A percentile compares a stretch with the other conserved stretches of the same genome.
Conservation (phyloP, 192 early-diverging fungal genomes). For the Spizellomyces punctatus region DNA sequence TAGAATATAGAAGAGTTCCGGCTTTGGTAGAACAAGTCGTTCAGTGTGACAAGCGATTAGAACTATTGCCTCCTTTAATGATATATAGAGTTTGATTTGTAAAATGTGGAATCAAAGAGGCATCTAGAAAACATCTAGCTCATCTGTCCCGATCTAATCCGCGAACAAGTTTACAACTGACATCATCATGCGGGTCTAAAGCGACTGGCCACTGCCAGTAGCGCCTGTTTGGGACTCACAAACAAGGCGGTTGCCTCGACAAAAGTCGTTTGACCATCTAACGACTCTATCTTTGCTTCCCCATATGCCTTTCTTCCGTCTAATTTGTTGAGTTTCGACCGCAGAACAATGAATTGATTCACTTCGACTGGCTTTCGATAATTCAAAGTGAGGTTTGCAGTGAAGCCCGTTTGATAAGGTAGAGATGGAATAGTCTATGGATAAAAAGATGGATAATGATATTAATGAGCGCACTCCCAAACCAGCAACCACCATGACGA, state of each 20-base stretch:
- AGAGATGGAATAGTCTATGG: constrained; percentile 19
- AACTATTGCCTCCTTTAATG: no score
- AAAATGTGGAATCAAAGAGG: no score
- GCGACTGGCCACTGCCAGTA: constrained; percentile 13
- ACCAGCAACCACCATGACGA: constrained; percentile 32
- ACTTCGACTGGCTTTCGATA: constrained; percentile 21
- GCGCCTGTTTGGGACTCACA: constrained; percentile 18
- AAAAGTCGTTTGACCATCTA: constrained; percentile 12
- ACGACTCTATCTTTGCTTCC: constrained; percentile 21
- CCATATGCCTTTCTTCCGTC: constrained; percentile 25
- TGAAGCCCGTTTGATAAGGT: constrained; percentile 23
- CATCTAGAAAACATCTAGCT: no score
- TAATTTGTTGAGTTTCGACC: constrained; percentile 23
- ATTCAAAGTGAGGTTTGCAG: constrained; percentile 28
- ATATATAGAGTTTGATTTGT: no score
- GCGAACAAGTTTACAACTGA: background rate
- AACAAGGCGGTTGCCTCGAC: constrained; percentile 27
- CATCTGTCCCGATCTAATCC: background rate
- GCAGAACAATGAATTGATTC: constrained; percentile 27
- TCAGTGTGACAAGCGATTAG: no score
- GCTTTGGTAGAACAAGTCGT: no score
- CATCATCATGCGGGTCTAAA: background rate
- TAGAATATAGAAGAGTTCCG: no score
- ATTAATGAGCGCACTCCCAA: no score
- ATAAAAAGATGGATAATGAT: background rate